phyloP scores from a whole-genome alignment of 176 grass and related monocot species.

The Oryza nivara region DNA sequence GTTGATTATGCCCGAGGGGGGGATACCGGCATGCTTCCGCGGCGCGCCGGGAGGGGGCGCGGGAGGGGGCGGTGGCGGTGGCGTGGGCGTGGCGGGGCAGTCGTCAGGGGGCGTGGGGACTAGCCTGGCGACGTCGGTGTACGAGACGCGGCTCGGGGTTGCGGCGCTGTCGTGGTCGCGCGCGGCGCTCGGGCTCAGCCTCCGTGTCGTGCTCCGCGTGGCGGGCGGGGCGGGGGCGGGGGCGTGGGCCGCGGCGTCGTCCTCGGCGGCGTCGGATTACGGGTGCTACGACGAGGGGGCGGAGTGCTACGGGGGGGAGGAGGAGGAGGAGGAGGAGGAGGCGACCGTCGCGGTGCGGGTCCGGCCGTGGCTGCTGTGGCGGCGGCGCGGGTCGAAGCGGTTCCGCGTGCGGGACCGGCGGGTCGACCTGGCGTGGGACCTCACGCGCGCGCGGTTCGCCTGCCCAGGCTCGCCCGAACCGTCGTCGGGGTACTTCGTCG shows the following conservation, averaged over 20 bases:
- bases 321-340: slow-evolving; percentile 54
- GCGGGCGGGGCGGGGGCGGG: neutral
- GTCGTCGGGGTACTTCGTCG: slow-evolving; percentile 69
- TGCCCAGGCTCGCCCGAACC: slow-evolving; percentile 62
- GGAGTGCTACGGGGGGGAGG: slow-evolving; percentile 35
- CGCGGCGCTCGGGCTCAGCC: slow-evolving; percentile 69
- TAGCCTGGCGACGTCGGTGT: slow-evolving; percentile 73
- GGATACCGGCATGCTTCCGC: slow-evolving; percentile 57
- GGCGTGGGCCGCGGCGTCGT: neutral
- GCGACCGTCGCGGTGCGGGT: slow-evolving; percentile 49
- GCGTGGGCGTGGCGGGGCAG: slow-evolving; percentile 10
- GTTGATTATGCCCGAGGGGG: slow-evolving; percentile 47
- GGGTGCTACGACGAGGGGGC: slow-evolving; percentile 32
- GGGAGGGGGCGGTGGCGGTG: neutral
- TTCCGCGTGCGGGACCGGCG: slow-evolving; percentile 51
- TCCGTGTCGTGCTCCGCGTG: slow-evolving; percentile 73
- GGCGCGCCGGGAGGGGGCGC: slow-evolving; percentile 30
- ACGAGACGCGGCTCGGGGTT: slow-evolving; percentile 83
- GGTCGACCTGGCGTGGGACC: slow-evolving; percentile 77
- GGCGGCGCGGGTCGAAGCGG: slow-evolving; percentile 62
- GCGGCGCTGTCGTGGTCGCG: slow-evolving; percentile 88
- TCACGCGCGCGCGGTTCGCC: slow-evolving; percentile 68
- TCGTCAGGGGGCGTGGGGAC: slow-evolving; percentile 42
- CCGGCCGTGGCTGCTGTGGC: slow-evolving; percentile 80
- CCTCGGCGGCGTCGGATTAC: slow-evolving; percentile 42